Evolutionary conservation across 352 stramenopile genomes (phyloP), one percentile per base, ranked within the genome.

Genomic region (Pythium brachiatum): DNA sequence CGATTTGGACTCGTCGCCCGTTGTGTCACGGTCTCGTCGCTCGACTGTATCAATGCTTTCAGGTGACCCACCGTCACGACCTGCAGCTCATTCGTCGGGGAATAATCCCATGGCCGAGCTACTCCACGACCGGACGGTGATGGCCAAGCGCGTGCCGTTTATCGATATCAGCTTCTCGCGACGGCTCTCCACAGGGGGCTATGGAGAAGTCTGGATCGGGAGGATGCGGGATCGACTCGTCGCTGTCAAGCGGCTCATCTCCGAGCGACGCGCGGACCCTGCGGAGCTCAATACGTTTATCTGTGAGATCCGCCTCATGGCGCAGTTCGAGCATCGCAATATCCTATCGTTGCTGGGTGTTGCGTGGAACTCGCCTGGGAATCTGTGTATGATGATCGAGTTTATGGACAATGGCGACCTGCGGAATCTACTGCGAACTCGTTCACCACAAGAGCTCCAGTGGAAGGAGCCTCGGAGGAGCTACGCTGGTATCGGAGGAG

Each of bases 171-270:
- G 64, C 47, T 47, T 81, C 12, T 61, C 68, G 4, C 66, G 67
- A 2, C 66, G 68, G 41, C 62, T 88, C 13, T 75, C 74, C 2
- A 66, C 73, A 16, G 78, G 78, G 9, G 78, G 74, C 2, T 88
- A 75, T 18, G 74, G 78, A 18, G 75, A 88, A 54, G 68, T 88
- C 12, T 88, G 76, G 74, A 12, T 78, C 18, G 75, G 73, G 0
- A 53, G 65, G 18, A 66, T 76, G 57, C 61, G 67, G 2, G 73
- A 74, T 23, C 51, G 75, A 2, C 57, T 73, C 29, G 72, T 85
- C 7, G 78, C 78, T 16, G 64, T 87, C 11, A 84, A 87, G 57
- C 66, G 69, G 7, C 69, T 87, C 8, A 48, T 79, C 16, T 68
- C 68, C 4, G 72, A 69, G 53, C 53, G 38, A 7, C 43, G 56